Conservation (phyloP, 371 early-diverging fungal genomes). For the Mortierella sp. region DNA sequence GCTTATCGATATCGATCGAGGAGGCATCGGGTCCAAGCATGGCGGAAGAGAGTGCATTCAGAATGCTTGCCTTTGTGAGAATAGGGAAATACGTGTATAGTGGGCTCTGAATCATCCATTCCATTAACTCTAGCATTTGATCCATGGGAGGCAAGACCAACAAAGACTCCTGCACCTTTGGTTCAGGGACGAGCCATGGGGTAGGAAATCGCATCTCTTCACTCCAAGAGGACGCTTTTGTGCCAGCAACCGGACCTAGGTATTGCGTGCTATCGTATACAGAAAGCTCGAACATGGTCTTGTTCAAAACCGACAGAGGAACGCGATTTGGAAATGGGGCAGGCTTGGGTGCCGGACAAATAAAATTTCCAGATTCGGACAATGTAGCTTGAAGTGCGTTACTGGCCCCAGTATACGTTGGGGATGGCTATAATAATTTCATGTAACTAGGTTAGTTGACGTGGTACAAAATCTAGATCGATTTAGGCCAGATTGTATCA, state of each 20-base stretch:
- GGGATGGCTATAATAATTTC: slow-evolving; percentile 1
- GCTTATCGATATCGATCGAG: slow-evolving; percentile 7
- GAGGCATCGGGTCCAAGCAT: slow-evolving; percentile 25
- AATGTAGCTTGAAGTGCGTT: slow-evolving; percentile 30
- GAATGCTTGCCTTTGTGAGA: slow-evolving; percentile 46
- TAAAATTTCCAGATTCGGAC: slow-evolving; percentile 33
- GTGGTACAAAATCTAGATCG: neutral
- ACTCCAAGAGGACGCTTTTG: slow-evolving; percentile 38
- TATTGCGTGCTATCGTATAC: slow-evolving; percentile 53
- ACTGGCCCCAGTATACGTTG: neutral
- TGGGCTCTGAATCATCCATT: slow-evolving; percentile 55
- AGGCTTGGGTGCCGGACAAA: slow-evolving; percentile 30
- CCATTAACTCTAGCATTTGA: slow-evolving; percentile 38
- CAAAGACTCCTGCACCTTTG: slow-evolving; percentile 39
- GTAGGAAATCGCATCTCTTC: slow-evolving; percentile 55
- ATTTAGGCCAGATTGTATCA: neutral
- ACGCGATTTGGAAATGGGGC: slow-evolving; percentile 36
- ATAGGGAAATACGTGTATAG: slow-evolving; percentile 49
- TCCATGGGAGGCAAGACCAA: slow-evolving; percentile 41
- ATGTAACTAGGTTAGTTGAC: neutral
- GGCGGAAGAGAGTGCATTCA: slow-evolving; percentile 44
- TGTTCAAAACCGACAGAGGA: slow-evolving; percentile 50
- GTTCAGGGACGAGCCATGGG: slow-evolving; percentile 55
- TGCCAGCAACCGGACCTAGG: slow-evolving; percentile 52
- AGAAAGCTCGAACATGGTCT: slow-evolving; percentile 56